Evolutionary conservation across 2,329 filamentous ascomycete genomes (phyloP).

Genomic region (Cercospora berteroae): DNA sequence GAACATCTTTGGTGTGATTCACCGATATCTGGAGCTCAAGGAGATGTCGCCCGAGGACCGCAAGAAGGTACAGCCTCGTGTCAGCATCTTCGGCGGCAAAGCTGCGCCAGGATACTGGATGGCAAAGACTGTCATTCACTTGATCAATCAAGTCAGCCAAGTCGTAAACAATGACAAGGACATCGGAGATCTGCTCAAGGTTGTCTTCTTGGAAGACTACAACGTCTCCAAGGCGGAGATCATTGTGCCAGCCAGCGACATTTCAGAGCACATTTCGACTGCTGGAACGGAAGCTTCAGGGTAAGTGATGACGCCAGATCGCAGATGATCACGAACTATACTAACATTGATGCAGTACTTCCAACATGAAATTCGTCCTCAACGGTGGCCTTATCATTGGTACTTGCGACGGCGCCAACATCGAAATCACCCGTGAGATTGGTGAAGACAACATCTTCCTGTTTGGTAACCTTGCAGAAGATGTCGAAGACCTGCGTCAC

Average conservation of each 20-base stretch:
- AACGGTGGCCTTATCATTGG: conserved; percentile 97
- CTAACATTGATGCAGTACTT: conserved; percentile 57
- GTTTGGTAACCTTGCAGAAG: conserved; percentile 92
- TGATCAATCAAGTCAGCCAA: conserved; percentile 85
- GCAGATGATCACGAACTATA: background rate
- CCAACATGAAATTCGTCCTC: conserved; percentile 99
- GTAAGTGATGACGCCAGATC: conserved; percentile 4
- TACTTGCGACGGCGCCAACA: conserved; percentile 95
- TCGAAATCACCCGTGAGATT: conserved; percentile 89
- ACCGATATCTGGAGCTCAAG: conserved; percentile 89
- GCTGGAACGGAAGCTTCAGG: conserved; percentile 83
- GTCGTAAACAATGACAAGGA: conserved; percentile 92
- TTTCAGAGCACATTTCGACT: conserved; percentile 98
- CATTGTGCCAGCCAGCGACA: conserved; percentile 88
- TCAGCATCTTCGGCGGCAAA: conserved; percentile 96
- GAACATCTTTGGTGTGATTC: conserved; percentile 97
- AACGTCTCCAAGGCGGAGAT: conserved; percentile 99
- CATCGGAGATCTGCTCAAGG: conserved; percentile 90
- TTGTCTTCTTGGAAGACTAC: conserved; percentile 96
- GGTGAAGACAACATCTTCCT: conserved; percentile 98
- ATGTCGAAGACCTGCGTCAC: conserved; percentile 94
- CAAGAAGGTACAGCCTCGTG: conserved; percentile 82
- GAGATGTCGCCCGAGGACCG: conserved; percentile 76
- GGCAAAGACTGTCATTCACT: conserved; percentile 92
- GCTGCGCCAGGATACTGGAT: conserved; percentile 99